Evolutionary conservation across 1,139 yeast genomes (phyloP).

Genomic region (Pichia sp.): DNA sequence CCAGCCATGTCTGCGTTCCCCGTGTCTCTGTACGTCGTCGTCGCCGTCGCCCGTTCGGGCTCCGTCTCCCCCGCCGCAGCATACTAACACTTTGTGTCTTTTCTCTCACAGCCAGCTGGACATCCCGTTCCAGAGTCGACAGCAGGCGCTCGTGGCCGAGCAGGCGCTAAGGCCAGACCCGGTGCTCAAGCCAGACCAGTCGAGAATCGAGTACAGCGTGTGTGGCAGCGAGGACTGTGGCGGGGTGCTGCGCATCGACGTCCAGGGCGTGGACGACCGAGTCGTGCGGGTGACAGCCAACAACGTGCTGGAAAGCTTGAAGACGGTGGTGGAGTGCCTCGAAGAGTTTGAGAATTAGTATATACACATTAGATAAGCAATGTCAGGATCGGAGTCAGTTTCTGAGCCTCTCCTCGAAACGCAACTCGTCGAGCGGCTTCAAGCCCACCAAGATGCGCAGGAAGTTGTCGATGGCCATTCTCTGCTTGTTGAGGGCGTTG

Average conservation of each 20-base stretch:
- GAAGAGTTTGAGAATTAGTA: slow-evolving; percentile 42
- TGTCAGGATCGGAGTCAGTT: slow-evolving; percentile 12
- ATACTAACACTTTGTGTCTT: background rate
- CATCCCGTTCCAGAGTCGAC: slow-evolving; percentile 57
- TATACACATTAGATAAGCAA: no score
- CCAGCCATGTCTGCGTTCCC: background rate
- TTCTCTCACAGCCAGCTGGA: slow-evolving; percentile 33
- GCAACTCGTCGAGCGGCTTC: slow-evolving; percentile 84
- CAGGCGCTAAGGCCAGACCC: slow-evolving; percentile 72
- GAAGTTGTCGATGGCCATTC: slow-evolving; percentile 87
- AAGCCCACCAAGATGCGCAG: slow-evolving; percentile 86
- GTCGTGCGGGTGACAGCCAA: slow-evolving; percentile 68
- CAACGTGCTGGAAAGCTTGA: slow-evolving; percentile 59
- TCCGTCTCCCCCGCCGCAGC: background rate
- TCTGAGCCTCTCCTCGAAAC: slow-evolving; percentile 84
- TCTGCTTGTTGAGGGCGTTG: slow-evolving; percentile 92
- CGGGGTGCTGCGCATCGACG: slow-evolving; percentile 37
- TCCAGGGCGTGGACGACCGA: slow-evolving; percentile 57
- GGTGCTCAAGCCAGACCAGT: slow-evolving; percentile 58
- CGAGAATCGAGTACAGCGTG: slow-evolving; percentile 9
- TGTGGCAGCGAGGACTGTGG: background rate
- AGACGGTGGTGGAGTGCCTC: slow-evolving; percentile 62
- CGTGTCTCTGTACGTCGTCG: background rate
- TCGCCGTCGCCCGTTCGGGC: background rate
- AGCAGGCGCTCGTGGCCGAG: slow-evolving; percentile 62